Percentiles rank a stretch among this genome's conserved stretches.
Evolutionary conservation across 176 grass and related monocot genomes (phyloP).

Genomic region (Eleusine indica): DNA sequence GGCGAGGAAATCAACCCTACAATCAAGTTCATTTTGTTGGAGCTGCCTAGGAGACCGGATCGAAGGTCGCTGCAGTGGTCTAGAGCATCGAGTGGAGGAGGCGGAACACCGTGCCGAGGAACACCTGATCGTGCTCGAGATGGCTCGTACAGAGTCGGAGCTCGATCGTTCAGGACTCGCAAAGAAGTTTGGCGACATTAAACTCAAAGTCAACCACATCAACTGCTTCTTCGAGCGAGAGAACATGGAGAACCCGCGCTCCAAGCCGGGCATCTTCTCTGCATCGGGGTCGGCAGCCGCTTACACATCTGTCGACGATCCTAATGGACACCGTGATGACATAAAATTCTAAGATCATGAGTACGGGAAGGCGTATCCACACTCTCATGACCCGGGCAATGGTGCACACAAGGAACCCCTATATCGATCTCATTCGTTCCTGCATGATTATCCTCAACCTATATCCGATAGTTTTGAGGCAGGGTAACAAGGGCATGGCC

Average conservation of each 20-base stretch:
- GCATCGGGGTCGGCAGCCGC: background rate
- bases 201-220: background rate
- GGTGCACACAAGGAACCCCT: background rate
- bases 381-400: background rate
- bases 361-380: background rate
- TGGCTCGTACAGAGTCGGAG: too few relatives aligned
- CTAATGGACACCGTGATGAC: background rate
- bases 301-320: background rate
- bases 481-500: background rate
- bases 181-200: background rate
- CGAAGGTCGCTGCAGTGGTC: too few relatives aligned
- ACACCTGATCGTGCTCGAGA: too few relatives aligned
- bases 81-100: too few relatives aligned
- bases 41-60: too few relatives aligned
- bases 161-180: background rate
- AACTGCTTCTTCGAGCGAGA: background rate
- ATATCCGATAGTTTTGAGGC: rapidly evolving
- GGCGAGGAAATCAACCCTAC: too few relatives aligned
- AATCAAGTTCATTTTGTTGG: too few relatives aligned
- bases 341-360: background rate
- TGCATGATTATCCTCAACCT: rapidly evolving
- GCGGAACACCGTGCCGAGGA: too few relatives aligned
- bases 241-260: rapidly evolving
- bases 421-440: rapidly evolving
- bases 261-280: background rate